Evolutionary conservation across 495 filamentous ascomycete species (phyloP), one percentile per base, ranked within the genome.

Genomic region (Hypoxylon lenormandii): DNA sequence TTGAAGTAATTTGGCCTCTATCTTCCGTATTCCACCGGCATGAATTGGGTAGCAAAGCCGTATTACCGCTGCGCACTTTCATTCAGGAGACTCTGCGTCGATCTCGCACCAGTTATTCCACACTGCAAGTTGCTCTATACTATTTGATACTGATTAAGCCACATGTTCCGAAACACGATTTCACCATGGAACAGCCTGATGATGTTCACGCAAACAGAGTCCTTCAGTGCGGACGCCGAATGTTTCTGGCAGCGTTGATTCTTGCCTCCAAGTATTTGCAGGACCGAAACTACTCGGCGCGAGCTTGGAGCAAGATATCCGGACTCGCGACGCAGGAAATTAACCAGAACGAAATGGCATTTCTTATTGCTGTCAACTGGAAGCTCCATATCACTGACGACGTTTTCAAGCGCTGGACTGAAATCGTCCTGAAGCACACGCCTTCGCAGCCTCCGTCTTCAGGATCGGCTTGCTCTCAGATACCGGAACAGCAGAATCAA

Each of bases 301-400:
- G 93, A 36, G 95, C 95, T 18, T 98, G 95, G 95, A 97, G 95
- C 77, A 97, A 96, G 82, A 98, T 98, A 53, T 97, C 94, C 18
- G 94, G 94, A 37, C 83, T 98, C 37, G 91, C 92, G 68, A 92
- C 92, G 0, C 79, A 85, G 30, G 95, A 98, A 80, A 97, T 98
- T 78, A 98, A 98, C 80, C 88, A 91, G 68, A 98, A 97, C 76
- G 95, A 98, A 80, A 90, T 96, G 82, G 89, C 92, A 42, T 98
- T 98, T 77, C 85, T 98, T 16, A 77, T 89, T 50, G 92, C 94
- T 11, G 91, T 98, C 56, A 88, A 92, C 69, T 98, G 95, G 95
- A 91, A 91, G 72, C 86, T 98, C 42, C 95, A 98, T 76, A 93
- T 98, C 69, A 88, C 92, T 0, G 92, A 97, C 64, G 84, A 87